Base-by-base conservation (phyloP, 2,329 filamentous ascomycete species). In the Botrytis galanthina region DNA sequence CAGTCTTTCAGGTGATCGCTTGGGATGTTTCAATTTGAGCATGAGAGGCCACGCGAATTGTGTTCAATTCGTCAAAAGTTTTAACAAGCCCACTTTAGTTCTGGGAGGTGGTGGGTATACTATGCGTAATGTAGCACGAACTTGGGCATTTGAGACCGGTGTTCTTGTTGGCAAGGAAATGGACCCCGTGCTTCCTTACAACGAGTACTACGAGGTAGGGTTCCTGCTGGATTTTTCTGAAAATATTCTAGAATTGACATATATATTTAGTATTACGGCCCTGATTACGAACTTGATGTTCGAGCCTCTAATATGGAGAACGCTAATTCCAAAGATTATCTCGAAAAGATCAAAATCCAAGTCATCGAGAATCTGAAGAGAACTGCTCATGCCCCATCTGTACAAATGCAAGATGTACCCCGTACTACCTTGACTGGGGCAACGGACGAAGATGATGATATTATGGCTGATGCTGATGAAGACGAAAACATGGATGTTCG, bases 21-120 rank as follows among this genome's bases (percentile, higher is more conserved):
- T 99, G 0, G 96, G 96, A 70, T 97, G 95, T 82, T 99, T 99
- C 87, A 99, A 98, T 82, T 87, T 99, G 75, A 98, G 97, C 83
- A 98, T 99, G 89, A 91, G 92, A 79, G 95, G 95, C 6, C 96
- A 99, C 82, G 95, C 95, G 77, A 94, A 94, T 82, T 99, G 96
- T 81, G 94, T 98, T 77, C 92, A 91, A 77, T 98, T 92, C 78
- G 93, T 97, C 77, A 98, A 97, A 83, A 91, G 89, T 75, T 95
- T 95, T 81, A 88, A 90, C 44, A 86, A 96, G 16, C 96, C 96
- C 0, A 91, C 97, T 3, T 87, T 99, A n/a, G 92, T 99, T 32
- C 90, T 99, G 29, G 96, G 96, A 46, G 96, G 96, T 26, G 96
- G 96, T 76, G 96, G 96, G 66, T 99, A 99, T 84, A 99, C 96